phyloP scores from a whole-genome alignment of 495 filamentous ascomycete species.

The Penicillium simplicissimum region DNA sequence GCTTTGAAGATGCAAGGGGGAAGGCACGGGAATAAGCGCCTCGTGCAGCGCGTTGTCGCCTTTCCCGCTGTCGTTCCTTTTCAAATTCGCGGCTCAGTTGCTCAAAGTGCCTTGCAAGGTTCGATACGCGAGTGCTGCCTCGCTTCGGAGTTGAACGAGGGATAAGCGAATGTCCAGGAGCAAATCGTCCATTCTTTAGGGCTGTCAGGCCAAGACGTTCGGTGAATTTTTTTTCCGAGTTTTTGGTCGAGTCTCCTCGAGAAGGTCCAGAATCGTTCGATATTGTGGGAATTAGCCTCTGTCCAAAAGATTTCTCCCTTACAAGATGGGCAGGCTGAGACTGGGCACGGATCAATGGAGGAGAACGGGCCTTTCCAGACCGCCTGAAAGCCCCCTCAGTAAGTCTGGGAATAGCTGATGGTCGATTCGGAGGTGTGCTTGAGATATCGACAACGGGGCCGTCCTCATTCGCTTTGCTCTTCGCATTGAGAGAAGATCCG shows the following conservation, averaged over 20 bases:
- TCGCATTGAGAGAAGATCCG: neutral
- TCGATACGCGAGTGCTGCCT: slow-evolving; percentile 76
- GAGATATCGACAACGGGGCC: slow-evolving; percentile 8
- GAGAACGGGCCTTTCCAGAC: slow-evolving; percentile 51
- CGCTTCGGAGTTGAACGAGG: slow-evolving; percentile 77
- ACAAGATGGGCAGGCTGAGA: slow-evolving; percentile 61
- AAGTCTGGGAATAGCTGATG: slow-evolving; percentile 55
- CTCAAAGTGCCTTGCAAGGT: slow-evolving; percentile 91
- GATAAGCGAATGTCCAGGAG: slow-evolving; percentile 72
- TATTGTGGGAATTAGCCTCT: slow-evolving; percentile 19
- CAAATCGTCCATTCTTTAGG: slow-evolving; percentile 61
- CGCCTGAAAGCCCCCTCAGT: slow-evolving; percentile 45
- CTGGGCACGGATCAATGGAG: slow-evolving; percentile 67
- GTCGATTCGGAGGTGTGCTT: slow-evolving; percentile 30
- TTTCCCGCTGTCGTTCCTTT: slow-evolving; percentile 85
- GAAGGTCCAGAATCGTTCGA: slow-evolving; percentile 25
- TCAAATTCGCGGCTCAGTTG: slow-evolving; percentile 96
- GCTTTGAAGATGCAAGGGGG: slow-evolving; percentile 88
- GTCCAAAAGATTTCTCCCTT: slow-evolving; percentile 29
- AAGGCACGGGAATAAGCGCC: slow-evolving; percentile 79
- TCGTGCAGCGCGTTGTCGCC: slow-evolving; percentile 77
- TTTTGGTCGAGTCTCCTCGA: slow-evolving; percentile 35
- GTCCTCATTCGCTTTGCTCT: slow-evolving; percentile 6
- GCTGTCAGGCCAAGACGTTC: slow-evolving; percentile 63
- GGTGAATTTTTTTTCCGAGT: slow-evolving; percentile 69